These are phyloP conservation scores for Magnusiomyces ingens DNA, from an alignment of 1,139 yeast genomes.

Conservation along the genomic window DNA sequence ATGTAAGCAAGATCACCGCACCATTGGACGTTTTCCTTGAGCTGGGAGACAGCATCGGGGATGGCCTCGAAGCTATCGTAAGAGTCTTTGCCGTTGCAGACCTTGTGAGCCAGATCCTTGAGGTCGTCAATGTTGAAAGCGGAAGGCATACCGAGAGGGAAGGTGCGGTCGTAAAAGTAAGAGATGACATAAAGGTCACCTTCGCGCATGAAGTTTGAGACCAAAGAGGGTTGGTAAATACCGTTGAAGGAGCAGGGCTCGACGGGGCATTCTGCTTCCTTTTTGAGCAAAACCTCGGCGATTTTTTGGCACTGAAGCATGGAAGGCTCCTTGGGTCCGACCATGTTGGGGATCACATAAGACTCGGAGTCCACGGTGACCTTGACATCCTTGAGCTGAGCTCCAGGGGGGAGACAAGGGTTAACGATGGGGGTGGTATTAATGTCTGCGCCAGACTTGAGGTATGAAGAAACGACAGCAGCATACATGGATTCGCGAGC, in stretches of 20 bases:
- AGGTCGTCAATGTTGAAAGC: conserved; percentile 82
- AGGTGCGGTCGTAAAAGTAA: conserved; percentile 82
- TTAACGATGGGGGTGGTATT: conserved; percentile 32
- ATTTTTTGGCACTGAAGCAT: conserved; percentile 68
- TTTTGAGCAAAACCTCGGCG: conserved; percentile 69
- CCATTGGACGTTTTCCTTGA: conserved; percentile 82
- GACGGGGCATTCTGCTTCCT: conserved; percentile 60
- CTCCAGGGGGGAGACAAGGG: conserved; percentile 79
- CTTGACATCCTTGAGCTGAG: conserved; percentile 40
- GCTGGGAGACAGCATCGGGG: conserved; percentile 58
- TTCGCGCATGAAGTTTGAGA: conserved; percentile 56
- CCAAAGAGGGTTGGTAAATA: conserved; percentile 86
- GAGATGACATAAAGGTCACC: conserved; percentile 79
- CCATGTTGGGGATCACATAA: conserved; percentile 47
- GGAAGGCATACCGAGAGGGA: conserved; percentile 89
- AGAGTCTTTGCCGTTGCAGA: conserved; percentile 71
- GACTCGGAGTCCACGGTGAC: conserved; percentile 15
- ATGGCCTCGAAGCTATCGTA: conserved; percentile 59
- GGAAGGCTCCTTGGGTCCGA: conserved; percentile 55
- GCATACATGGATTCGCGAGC: conserved; percentile 78
- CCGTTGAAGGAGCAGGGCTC: conserved; percentile 91
- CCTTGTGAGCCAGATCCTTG: conserved; percentile 70
- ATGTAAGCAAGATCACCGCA: conserved; percentile 88
- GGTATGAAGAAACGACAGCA: conserved; percentile 18
- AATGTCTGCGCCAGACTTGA: conserved; percentile 12